Evolutionary conservation across 1,139 yeast species (phyloP), one percentile per base, ranked within the genome.

Genomic region (Arxiozyma slooffiae): DNA sequence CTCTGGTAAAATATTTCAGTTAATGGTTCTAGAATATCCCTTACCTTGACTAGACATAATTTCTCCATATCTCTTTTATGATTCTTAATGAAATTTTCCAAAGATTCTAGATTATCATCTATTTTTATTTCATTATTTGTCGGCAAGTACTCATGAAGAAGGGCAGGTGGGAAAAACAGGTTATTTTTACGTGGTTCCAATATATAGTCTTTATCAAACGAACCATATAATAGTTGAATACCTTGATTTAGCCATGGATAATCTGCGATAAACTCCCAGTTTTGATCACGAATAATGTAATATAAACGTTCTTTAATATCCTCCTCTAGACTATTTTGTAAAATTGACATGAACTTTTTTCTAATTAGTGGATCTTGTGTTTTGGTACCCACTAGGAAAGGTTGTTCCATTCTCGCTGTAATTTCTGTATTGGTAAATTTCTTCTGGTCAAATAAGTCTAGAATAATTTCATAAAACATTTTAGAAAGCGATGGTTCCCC

Each of bases 181-280:
- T 79, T 76, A 46, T 81, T 84, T 11, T 70, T 72, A 0, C 69
- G 69, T 43, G 86, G 67, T 36, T 65, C 67, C 34, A 85, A 59
- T 7, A 63, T 68, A 50, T 76, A 71, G 1, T 77, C 77, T 44
- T 67, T 67, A 52, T 82, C 83, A 58, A 88, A 79, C 0, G 95
- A 77, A 0, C 95, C 96, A 62, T 85, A 86, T 14, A 94, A 70
- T 43, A 94, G 70, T 64, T 92, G 97, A 40, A 88, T 72, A 0
- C 96, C 98, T 67, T 92, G 98, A 64, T 89, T 88, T 54, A 90
- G 71, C 98, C 98, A 94, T 48, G 90, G 89, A 61, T 85, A 85
- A 57, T 90, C 97, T 0, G 95, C 92, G 47, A 94, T 73, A 60
- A 78, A 85, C 65, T 94, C 98, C 99, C 99, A 94, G 62, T 88